These are phyloP conservation scores for Eimeria sp. DNA, from an alignment of 169 alveolate genomes.

Conservation along the genomic window DNA sequence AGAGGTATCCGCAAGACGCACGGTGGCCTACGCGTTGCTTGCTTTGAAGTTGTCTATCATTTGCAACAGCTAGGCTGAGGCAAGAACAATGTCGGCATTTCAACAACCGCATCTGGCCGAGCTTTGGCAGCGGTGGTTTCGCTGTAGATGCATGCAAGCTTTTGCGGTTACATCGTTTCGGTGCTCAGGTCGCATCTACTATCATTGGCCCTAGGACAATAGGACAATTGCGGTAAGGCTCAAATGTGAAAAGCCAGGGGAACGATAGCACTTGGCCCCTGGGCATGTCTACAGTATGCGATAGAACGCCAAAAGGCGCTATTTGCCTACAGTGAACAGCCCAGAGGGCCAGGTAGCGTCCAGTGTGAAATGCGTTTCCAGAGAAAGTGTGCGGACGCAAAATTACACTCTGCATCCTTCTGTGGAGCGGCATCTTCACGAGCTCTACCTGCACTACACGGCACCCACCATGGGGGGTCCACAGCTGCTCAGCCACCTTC, in stretches of 20 bases:
- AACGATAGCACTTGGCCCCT: not conserved
- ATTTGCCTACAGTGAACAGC: not conserved
- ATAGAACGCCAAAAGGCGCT: too few relatives aligned
- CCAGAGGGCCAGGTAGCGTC: not conserved
- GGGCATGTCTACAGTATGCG: not conserved
- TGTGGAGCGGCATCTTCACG: slow-evolving; percentile 89
- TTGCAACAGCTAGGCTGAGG: not conserved
- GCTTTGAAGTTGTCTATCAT: not conserved
- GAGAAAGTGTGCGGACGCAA: slow-evolving; percentile 89
- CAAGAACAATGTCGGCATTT: too few relatives aligned
- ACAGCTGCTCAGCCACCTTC: slow-evolving; percentile 87
- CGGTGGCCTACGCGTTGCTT: not conserved
- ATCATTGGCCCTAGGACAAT: slow-evolving; percentile 91
- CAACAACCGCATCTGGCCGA: not conserved
- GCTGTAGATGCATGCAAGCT: not conserved
- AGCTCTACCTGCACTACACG: slow-evolving; percentile 89
- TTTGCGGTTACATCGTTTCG: not conserved
- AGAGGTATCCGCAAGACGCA: not conserved
- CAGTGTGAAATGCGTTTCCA: not conserved
- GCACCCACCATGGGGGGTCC: slow-evolving; percentile 95
- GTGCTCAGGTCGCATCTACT: slow-evolving; percentile 87
- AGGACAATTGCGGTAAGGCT: slow-evolving; percentile 88
- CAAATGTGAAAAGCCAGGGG: not conserved
- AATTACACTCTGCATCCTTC: slow-evolving; percentile 89
- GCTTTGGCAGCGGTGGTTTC: not conserved